Percentiles rank a stretch among this genome's conserved stretches.
Evolutionary conservation across 345 rosid species (phyloP).

Genomic region (Turnera subulata): DNA sequence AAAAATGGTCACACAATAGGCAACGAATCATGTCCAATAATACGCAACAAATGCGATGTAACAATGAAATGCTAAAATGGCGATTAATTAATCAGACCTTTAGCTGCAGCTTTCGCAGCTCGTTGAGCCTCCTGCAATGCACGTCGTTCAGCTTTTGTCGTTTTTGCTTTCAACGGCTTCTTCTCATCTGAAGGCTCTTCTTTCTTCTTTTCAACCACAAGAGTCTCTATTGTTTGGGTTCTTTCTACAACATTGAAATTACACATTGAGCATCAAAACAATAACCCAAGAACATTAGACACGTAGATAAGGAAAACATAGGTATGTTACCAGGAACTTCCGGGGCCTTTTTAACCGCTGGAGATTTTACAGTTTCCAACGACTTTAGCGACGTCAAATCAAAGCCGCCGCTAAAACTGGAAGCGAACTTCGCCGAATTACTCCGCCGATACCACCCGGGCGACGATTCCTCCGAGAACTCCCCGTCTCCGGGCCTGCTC

Average conservation of each 20-base stretch:
- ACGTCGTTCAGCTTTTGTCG: slow-evolving; percentile 29
- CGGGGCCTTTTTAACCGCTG: slow-evolving; percentile 12
- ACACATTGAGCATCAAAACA: not conserved
- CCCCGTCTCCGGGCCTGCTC: slow-evolving; percentile 32
- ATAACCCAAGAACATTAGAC: not conserved
- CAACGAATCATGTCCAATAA: no score
- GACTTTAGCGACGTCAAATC: slow-evolving; percentile 49
- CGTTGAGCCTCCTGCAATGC: slow-evolving; percentile 34
- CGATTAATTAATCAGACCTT: slow-evolving; percentile 15
- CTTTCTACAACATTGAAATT: slow-evolving; percentile 8
- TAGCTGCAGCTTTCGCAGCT: slow-evolving; percentile 31
- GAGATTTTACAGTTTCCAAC: slow-evolving; percentile 11
- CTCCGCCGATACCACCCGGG: slow-evolving; percentile 50
- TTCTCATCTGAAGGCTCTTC: slow-evolving; percentile 8
- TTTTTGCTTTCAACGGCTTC: slow-evolving; percentile 18
- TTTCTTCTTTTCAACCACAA: slow-evolving; percentile 7
- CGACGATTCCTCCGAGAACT: slow-evolving; percentile 47
- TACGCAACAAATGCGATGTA: not conserved
- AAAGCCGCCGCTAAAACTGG: slow-evolving; percentile 68
- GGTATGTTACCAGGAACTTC: slow-evolving; percentile 30
- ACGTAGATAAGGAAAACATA: not conserved
- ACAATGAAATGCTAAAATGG: not conserved
- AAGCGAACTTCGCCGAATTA: slow-evolving; percentile 51
- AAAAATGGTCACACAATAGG: no score
- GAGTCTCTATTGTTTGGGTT: slow-evolving; percentile 12